Base-by-base conservation (phyloP, 148 eudicot species). In the Rhododendron mucronatum region DNA sequence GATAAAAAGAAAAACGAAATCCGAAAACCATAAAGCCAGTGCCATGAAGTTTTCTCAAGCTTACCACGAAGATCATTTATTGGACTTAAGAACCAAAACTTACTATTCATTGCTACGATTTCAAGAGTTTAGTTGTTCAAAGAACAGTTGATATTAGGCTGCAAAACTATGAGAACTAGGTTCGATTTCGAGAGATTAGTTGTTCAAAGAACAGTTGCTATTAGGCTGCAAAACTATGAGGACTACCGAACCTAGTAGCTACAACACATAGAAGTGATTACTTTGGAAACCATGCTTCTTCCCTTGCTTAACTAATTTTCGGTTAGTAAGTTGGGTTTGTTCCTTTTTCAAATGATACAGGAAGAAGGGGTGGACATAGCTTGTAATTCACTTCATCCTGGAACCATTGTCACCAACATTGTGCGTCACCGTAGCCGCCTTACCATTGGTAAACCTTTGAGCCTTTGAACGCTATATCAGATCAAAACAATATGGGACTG, bases 321-420 rank as follows among this genome's bases (percentile, higher is more conserved):
- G 6, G 21, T 55, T 55, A 55, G 12, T n/a, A 63, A 7, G 28
- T n/a, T 63, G 71, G 71, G n/a, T 63, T 63, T 23, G n/a, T 63
- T 63, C 71, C 71, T n/a, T 63, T 63, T 23, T 9, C 3, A 28
- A 63, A 63, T 8, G n/a, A 63, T 23, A 67, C 90, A 95, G 98
- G 94, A 92, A 69, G 93, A 93, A 4, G 91, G 91, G 20, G 90
- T 84, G 80, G 86, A 88, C 8, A 87, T 94, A 82, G 92, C 96
- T 53, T 93, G 92, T 50, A 94, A 94, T 84, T 91, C 96, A 30
- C 91, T 94, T 88, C 93, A 92, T 92, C 96, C 96, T 1, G 96
- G 96, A 50, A 86, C 84, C 71, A 91, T 94, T 69, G 82, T 83
- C 53, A 91, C 93, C 63, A 91, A 94, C 88, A 93, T 91, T 67